phyloP scores from a whole-genome alignment of 306 rosid genomes.

The Clitoria ternatea region DNA sequence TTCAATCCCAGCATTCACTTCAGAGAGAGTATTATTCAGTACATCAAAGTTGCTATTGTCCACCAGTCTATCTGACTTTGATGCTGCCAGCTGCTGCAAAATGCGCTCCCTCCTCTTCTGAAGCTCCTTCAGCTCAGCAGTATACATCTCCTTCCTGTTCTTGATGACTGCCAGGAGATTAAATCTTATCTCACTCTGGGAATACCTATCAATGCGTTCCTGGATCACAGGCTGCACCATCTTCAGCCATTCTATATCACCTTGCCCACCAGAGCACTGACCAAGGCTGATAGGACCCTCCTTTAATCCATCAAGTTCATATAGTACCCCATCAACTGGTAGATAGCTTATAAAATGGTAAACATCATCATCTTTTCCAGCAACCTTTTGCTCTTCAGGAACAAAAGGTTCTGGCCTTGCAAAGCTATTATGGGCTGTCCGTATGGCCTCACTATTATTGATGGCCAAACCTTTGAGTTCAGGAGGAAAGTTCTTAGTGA shows the following conservation, averaged over 20 bases:
- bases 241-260: constrained; percentile 84
- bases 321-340: constrained; percentile 85
- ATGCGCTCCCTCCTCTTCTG: constrained; percentile 95
- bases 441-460: constrained; percentile 90
- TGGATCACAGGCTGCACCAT: constrained; percentile 92
- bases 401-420: constrained; percentile 98
- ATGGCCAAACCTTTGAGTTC: constrained; percentile 97
- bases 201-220: constrained; percentile 90
- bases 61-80: constrained; percentile 56
- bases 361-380: constrained; percentile 87
- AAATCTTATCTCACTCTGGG: constrained; percentile 85
- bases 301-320: constrained; percentile 97
- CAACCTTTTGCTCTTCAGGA: constrained; percentile 85
- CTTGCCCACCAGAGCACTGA: constrained; percentile 81
- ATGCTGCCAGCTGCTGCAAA: constrained; percentile 78
- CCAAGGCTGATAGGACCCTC: constrained; percentile 98
- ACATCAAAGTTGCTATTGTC: constrained; percentile 56
- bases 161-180: constrained; percentile 91
- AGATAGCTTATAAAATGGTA: constrained; percentile 96
- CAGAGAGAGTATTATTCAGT: constrained; percentile 86
- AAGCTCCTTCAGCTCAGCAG: constrained; percentile 91
- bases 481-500: constrained; percentile 89
- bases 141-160: constrained; percentile 85
- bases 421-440: constrained; percentile 90
- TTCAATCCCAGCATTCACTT: constrained; percentile 89